Evolutionary conservation across 2,329 filamentous ascomycete species (phyloP).

Genomic region (Neobulgaria alba): DNA sequence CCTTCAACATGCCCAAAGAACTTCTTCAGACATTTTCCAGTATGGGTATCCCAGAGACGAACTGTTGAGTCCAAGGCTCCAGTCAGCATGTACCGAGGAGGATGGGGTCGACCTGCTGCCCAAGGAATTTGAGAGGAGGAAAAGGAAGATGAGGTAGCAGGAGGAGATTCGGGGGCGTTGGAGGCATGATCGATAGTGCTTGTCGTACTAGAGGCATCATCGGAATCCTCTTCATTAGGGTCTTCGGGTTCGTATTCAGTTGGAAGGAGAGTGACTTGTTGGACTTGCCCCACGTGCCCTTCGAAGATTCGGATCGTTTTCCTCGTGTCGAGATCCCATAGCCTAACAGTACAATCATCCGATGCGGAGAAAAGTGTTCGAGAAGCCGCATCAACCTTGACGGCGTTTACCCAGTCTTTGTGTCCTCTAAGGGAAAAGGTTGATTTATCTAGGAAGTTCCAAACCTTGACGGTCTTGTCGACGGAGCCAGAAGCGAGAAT

Average conservation of each 20-base stretch:
- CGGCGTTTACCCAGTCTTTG: constrained; percentile 93
- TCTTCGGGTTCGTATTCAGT: constrained; percentile 86
- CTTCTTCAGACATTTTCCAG: constrained; percentile 74
- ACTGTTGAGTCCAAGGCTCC: constrained; percentile 87
- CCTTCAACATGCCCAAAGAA: constrained; percentile 97
- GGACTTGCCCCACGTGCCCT: constrained; percentile 90
- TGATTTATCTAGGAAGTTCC: constrained; percentile 80
- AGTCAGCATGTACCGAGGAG: constrained; percentile 86
- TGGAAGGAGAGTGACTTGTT: constrained; percentile 79
- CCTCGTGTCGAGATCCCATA: constrained; percentile 88
- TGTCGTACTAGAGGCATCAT: constrained; percentile 46
- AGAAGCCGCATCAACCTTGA: constrained; percentile 72
- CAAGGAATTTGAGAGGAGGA: no score
- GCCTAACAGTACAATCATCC: constrained; percentile 81
- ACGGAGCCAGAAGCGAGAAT: constrained; percentile 83
- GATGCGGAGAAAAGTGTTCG: constrained; percentile 87
- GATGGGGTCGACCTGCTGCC: constrained; percentile 57
- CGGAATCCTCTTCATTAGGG: constrained; percentile 45
- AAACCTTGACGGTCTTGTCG: constrained; percentile 84
- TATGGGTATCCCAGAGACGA: constrained; percentile 81
- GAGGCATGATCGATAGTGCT: constrained; percentile 13
- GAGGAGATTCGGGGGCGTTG: constrained; percentile 1
- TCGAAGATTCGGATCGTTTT: constrained; percentile 69
- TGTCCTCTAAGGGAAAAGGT: constrained; percentile 77
- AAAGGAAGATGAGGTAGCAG: constrained; percentile 17